Conservation (phyloP, 2,329 filamentous ascomycete species). For the Claviceps lovelessii region DNA sequence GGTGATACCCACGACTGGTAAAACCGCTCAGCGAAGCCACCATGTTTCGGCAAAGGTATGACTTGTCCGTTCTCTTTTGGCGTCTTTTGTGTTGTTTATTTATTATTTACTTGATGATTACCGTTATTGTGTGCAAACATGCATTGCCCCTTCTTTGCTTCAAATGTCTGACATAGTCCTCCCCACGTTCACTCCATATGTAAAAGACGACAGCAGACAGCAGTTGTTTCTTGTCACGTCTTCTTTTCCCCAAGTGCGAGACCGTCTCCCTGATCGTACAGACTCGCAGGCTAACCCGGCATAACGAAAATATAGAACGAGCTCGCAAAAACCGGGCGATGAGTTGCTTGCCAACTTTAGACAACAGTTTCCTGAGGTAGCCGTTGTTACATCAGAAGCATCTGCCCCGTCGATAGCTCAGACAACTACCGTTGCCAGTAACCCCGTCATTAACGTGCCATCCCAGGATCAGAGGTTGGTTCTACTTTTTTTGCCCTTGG, state of each 20-base stretch:
- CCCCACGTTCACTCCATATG: background rate
- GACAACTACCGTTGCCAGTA: slow-evolving; percentile 16
- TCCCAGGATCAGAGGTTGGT: slow-evolving; percentile 15
- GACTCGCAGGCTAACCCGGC: background rate
- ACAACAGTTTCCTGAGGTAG: slow-evolving; percentile 64
- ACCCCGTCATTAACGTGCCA: slow-evolving; percentile 10
- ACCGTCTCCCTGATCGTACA: background rate
- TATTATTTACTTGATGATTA: background rate
- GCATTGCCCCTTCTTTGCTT: background rate
- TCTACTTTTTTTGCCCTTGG: background rate
- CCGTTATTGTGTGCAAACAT: background rate
- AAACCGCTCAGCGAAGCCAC: background rate
- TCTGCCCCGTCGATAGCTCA: slow-evolving; percentile 25
- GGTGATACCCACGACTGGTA: background rate
- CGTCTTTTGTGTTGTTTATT: background rate
- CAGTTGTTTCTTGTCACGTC: background rate
- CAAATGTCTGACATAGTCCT: background rate
- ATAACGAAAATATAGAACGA: slow-evolving; percentile 36
- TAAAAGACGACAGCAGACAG: background rate
- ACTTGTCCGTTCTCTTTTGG: background rate
- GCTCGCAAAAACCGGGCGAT: slow-evolving; percentile 68
- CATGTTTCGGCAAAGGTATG: slow-evolving; percentile 11
- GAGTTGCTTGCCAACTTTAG: slow-evolving; percentile 72
- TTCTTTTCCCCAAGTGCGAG: background rate
- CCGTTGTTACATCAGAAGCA: slow-evolving; percentile 34